Conservation (phyloP, 2,329 filamentous ascomycete genomes). For the Aspergillus sp. region DNA sequence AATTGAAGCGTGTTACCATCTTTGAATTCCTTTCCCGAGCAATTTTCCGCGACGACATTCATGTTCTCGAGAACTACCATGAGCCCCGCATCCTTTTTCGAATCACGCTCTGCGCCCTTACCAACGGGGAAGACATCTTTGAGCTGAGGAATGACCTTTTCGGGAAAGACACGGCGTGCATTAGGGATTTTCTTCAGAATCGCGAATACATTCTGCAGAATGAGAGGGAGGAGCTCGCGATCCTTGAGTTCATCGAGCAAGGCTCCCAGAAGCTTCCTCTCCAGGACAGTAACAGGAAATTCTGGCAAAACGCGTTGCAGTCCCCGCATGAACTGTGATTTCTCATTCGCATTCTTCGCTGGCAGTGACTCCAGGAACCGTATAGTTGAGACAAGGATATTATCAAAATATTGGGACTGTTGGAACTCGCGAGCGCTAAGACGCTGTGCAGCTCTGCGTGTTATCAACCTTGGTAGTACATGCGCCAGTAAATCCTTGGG, state of each 20-base stretch:
- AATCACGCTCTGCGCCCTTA: slow-evolving; percentile 70
- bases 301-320: slow-evolving; percentile 84
- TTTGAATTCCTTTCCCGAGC: slow-evolving; percentile 89
- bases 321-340: slow-evolving; percentile 87
- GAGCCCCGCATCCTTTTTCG: slow-evolving; percentile 82
- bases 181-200: slow-evolving; percentile 80
- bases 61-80: slow-evolving; percentile 91
- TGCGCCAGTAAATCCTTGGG: slow-evolving; percentile 76
- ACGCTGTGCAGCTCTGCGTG: slow-evolving; percentile 81
- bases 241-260: slow-evolving; percentile 94
- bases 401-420: slow-evolving; percentile 94
- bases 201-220: slow-evolving; percentile 90
- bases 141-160: slow-evolving; percentile 82
- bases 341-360: slow-evolving; percentile 88
- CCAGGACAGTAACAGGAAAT: slow-evolving; percentile 90
- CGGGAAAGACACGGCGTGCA: slow-evolving; percentile 77
- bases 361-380: slow-evolving; percentile 91
- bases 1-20: slow-evolving; percentile 65
- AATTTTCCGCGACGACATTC: slow-evolving; percentile 74
- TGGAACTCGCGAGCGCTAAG: slow-evolving; percentile 91
- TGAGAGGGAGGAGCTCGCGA: slow-evolving; percentile 78
- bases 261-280: slow-evolving; percentile 89
- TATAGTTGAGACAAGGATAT: slow-evolving; percentile 93
- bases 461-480: slow-evolving; percentile 84
- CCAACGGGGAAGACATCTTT: slow-evolving; percentile 76